Conservation (phyloP, 2,329 filamentous ascomycete species). For the Magnaporthiopsis poae region DNA sequence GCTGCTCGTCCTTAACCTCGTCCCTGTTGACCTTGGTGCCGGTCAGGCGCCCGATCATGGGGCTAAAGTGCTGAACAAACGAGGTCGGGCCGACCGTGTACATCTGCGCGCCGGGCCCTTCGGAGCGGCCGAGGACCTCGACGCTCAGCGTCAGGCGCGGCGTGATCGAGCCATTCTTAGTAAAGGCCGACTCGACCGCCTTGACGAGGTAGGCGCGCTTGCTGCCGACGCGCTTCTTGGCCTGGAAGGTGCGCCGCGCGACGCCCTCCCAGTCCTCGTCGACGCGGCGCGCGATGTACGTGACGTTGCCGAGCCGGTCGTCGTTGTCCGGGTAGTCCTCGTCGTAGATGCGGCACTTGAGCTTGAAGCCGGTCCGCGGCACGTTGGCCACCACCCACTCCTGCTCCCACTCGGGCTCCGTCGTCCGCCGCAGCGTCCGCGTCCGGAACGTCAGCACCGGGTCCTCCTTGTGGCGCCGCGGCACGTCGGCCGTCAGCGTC, state of each 20-base stretch:
- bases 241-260: conserved; percentile 48
- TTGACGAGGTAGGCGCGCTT: conserved; percentile 76
- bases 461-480: conserved; percentile 75
- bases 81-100: conserved; percentile 69
- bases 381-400: conserved; percentile 85
- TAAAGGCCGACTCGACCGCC: conserved; percentile 54
- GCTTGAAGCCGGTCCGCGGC: conserved; percentile 65
- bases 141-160: conserved; percentile 65
- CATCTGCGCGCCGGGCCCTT: conserved; percentile 56
- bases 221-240: conserved; percentile 77
- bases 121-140: conserved; percentile 66
- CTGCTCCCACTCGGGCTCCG: conserved; percentile 70
- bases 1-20: conserved; percentile 35
- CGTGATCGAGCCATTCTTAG: conserved; percentile 53
- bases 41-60: conserved; percentile 73
- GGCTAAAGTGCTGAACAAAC: conserved; percentile 79
- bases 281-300: conserved; percentile 53
- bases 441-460: conserved; percentile 66
- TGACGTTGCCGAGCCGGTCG: conserved; percentile 79
- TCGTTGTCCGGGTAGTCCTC: conserved; percentile 81
- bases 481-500: conserved; percentile 61
- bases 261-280: conserved; percentile 60
- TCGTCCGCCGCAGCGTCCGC: conserved; percentile 60
- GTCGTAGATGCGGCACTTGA: conserved; percentile 82
- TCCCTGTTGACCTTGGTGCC: conserved; percentile 60